Conservation (phyloP, 306 rosid genomes). For the Hylodesmum podocarpum region DNA sequence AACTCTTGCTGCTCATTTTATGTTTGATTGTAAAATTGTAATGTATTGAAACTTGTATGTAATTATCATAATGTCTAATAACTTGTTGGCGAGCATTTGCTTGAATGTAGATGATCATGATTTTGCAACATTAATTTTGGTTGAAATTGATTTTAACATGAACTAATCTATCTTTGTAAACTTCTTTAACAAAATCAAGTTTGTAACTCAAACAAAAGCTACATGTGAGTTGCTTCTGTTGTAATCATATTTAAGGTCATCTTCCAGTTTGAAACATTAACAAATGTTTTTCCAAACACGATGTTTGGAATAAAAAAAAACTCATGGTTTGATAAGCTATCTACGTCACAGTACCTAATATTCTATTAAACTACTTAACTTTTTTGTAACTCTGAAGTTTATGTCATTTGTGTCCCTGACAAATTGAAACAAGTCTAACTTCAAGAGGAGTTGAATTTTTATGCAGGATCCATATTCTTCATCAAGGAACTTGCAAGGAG, state of each 20-base stretch:
- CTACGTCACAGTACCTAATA: not conserved
- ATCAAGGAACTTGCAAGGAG: conserved; percentile 38
- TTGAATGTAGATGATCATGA: not conserved
- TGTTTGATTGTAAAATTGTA: not conserved
- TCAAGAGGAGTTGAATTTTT: conserved; percentile 20
- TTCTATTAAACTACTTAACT: not conserved
- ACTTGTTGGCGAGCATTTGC: not conserved
- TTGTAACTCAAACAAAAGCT: not conserved
- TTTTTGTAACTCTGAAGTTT: not conserved
- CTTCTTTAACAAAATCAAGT: not conserved
- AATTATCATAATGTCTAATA: not conserved
- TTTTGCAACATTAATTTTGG: not conserved
- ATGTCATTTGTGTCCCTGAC: conserved; percentile 1
- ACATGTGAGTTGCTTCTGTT: not conserved
- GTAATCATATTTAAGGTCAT: not conserved
- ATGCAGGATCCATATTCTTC: conserved; percentile 64
- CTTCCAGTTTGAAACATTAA: not conserved
- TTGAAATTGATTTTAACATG: not conserved
- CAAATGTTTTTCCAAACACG: not conserved
- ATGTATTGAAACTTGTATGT: not conserved
- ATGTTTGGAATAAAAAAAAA: not conserved
- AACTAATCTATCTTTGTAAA: not conserved
- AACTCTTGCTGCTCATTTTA: not conserved
- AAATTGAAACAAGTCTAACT: not conserved
- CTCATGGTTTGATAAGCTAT: not conserved